Evolutionary conservation across 1,284 basidiomycete species (phyloP).

Genomic region (Chalciporus piperatoides): DNA sequence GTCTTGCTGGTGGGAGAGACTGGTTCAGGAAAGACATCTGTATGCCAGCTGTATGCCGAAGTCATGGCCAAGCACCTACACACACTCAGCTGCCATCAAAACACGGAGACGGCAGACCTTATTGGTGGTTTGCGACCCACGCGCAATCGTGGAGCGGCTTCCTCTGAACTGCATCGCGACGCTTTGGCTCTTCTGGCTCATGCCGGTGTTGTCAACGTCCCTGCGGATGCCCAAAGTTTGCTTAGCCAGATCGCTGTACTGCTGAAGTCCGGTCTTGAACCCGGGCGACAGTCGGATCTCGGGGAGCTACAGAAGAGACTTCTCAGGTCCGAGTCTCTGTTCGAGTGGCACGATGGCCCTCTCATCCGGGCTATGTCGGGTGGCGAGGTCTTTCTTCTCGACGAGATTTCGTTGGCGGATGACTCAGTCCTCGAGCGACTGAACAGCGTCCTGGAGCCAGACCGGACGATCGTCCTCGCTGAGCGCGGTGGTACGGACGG

Average conservation of each 20-base stretch:
- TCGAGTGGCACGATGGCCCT: constrained; percentile 97
- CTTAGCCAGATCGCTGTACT: constrained; percentile 36
- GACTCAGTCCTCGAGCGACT: constrained; percentile 97
- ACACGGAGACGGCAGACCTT: constrained; percentile 98
- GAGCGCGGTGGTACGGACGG: constrained; percentile 83
- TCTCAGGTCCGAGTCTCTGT: constrained; percentile 65
- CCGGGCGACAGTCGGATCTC: constrained; percentile 34
- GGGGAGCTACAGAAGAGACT: constrained; percentile 43
- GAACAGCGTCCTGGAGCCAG: constrained; percentile 94
- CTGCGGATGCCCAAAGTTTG: constrained; percentile 37
- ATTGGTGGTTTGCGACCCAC: constrained; percentile 93
- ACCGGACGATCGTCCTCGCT: constrained; percentile 86
- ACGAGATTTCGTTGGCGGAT: constrained; percentile 97
- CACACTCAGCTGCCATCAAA: constrained; percentile 95
- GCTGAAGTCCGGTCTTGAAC: constrained; percentile 29
- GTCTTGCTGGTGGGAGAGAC: constrained; percentile 98
- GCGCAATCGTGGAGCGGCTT: constrained; percentile 65
- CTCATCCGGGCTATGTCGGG: constrained; percentile 87
- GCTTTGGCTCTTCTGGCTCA: constrained; percentile 40
- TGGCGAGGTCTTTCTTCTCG: constrained; percentile 88
- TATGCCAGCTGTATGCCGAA: constrained; percentile 87
- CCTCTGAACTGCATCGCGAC: constrained; percentile 47
- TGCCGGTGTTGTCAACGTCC: constrained; percentile 35
- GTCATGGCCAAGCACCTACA: constrained; percentile 63
- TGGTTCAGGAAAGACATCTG: constrained; percentile 95